Evolutionary conservation across 768 basidiomycete species (phyloP).

Genomic region (Kwoniella sp.): DNA sequence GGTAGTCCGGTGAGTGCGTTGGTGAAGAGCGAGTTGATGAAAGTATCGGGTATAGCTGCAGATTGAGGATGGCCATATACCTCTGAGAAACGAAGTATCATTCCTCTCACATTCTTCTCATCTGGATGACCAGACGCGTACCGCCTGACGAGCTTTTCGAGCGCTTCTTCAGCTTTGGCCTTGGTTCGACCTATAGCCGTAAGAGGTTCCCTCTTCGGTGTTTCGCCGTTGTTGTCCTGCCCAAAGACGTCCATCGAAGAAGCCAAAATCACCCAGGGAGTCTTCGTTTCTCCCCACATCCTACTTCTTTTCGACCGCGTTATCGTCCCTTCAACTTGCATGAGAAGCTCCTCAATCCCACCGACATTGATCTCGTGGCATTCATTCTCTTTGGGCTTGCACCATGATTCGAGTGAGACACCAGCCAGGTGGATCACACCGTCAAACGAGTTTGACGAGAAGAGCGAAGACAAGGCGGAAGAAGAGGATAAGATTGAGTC

Average conservation of each 20-base stretch:
- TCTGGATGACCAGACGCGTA: neutral
- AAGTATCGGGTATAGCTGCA: slow-evolving; percentile 35
- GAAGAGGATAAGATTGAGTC: slow-evolving; percentile 31
- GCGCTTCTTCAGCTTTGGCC: slow-evolving; percentile 34
- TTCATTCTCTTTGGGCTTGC: slow-evolving; percentile 35
- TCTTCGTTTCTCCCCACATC: slow-evolving; percentile 10
- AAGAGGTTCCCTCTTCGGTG: slow-evolving; percentile 21
- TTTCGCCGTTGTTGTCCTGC: slow-evolving; percentile 26
- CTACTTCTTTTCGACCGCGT: slow-evolving; percentile 9
- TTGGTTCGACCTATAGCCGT: slow-evolving; percentile 49
- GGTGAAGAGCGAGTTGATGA: slow-evolving; percentile 44
- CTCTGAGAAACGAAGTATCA: slow-evolving; percentile 47
- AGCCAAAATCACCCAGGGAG: slow-evolving; percentile 50
- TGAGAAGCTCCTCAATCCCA: slow-evolving; percentile 58
- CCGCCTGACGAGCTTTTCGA: slow-evolving; percentile 22
- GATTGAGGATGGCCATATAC: slow-evolving; percentile 46
- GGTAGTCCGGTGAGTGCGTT: slow-evolving; percentile 46
- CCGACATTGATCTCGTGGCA: slow-evolving; percentile 58
- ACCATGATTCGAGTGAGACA: slow-evolving; percentile 43
- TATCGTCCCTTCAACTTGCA: slow-evolving; percentile 17
- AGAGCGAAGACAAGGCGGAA: slow-evolving; percentile 22
- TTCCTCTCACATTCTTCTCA: slow-evolving; percentile 6
- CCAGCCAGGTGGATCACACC: slow-evolving; percentile 50
- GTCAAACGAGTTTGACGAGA: slow-evolving; percentile 27
- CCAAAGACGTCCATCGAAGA: slow-evolving; percentile 50